These are phyloP conservation scores for Przewalskia tangutica DNA, from an alignment of 257 asterid species.

Conservation along the genomic window DNA sequence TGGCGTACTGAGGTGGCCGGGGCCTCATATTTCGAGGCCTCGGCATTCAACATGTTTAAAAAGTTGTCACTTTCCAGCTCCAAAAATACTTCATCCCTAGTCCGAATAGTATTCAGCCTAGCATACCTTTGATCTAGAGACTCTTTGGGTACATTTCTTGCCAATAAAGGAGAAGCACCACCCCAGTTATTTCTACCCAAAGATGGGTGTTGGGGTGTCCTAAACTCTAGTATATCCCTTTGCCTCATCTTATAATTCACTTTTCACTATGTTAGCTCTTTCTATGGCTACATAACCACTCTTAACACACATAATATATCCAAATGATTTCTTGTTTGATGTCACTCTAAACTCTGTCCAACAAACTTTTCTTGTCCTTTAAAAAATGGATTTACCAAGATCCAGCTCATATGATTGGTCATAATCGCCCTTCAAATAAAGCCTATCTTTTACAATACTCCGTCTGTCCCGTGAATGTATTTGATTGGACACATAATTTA, in stretches of 20 bases:
- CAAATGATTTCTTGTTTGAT: neutral
- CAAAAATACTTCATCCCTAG: constrained; percentile 30
- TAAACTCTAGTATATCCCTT: constrained; percentile 31
- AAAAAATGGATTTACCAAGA: neutral
- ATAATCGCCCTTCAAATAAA: neutral
- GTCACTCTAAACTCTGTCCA: neutral
- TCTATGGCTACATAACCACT: neutral
- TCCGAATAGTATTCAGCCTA: constrained; percentile 27
- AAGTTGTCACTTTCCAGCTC: constrained; percentile 24
- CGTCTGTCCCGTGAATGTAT: too few relatives aligned
- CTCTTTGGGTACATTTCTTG: constrained; percentile 49
- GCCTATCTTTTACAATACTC: too few relatives aligned
- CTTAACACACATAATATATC: neutral
- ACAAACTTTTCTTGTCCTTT: neutral
- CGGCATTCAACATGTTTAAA: constrained; percentile 13
- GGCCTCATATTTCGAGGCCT: constrained; percentile 11
- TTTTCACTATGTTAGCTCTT: neutral
- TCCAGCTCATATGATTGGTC: neutral
- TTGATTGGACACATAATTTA: too few relatives aligned
- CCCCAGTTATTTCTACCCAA: constrained; percentile 66
- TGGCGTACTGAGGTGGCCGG: constrained; percentile 12
- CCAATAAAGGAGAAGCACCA: constrained; percentile 69
- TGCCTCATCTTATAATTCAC: constrained; percentile 20
- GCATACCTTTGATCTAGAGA: constrained; percentile 49
- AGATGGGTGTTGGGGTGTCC: constrained; percentile 71